Conservation (phyloP, 805 yeast species). For the Starmera quercuum region DNA sequence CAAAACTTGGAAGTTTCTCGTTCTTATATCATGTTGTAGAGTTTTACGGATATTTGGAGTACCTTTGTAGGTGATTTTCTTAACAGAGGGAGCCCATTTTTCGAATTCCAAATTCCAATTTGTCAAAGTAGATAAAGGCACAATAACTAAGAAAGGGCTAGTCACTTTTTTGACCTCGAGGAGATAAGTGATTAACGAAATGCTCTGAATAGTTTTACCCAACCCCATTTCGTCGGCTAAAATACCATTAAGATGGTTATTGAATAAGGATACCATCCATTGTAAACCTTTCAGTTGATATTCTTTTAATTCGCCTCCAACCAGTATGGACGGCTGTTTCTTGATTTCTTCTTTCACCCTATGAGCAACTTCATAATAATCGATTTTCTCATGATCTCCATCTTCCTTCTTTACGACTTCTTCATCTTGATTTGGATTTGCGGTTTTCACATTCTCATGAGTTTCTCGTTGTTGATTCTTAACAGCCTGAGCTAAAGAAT, state of each 20-base stretch:
- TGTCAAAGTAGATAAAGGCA: conserved; percentile 76
- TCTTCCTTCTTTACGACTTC: conserved; percentile 30
- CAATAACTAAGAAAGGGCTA: conserved; percentile 72
- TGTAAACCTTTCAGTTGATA: conserved; percentile 89
- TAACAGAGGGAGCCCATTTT: conserved; percentile 80
- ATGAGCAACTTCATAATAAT: conserved; percentile 80
- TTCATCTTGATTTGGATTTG: conserved; percentile 15
- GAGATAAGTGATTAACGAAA: conserved; percentile 65
- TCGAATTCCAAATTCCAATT: conserved; percentile 84
- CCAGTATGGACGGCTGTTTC: conserved; percentile 59
- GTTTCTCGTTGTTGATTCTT: conserved; percentile 63
- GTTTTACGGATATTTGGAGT: conserved; percentile 64
- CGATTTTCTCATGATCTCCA: conserved; percentile 61
- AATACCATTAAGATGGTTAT: conserved; percentile 93
- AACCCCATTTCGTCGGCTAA: conserved; percentile 99
- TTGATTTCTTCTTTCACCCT: conserved; percentile 57
- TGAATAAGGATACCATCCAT: conserved; percentile 97
- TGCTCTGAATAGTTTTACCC: conserved; percentile 90
- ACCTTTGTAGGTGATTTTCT: conserved; percentile 70
- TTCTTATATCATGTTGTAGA: conserved; percentile 54
- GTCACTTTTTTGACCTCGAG: conserved; percentile 57
- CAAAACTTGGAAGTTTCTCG: conserved; percentile 67
- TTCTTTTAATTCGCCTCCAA: conserved; percentile 76
- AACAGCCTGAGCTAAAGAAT: conserved; percentile 72
- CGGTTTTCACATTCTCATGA: conserved; percentile 29